These are phyloP conservation scores for Thymus mandschuricus DNA, from an alignment of 257 asterid genomes.

Conservation along the genomic window DNA sequence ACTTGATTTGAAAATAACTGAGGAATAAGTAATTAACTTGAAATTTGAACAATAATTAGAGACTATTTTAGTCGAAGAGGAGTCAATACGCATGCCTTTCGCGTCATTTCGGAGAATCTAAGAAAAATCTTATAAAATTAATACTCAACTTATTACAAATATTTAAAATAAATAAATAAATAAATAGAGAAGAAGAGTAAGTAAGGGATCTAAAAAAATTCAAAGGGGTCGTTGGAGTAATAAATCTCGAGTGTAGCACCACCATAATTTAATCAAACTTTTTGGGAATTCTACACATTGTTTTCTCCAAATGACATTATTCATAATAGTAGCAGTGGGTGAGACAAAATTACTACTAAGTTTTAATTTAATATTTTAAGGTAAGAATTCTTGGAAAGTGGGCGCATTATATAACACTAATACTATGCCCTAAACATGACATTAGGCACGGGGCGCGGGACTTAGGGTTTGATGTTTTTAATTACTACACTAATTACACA, in stretches of 20 bases:
- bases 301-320: neutral
- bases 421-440: slow-evolving; percentile 31
- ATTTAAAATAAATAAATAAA: too few relatives aligned
- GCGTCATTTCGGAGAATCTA: slow-evolving; percentile 3
- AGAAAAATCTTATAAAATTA: slow-evolving; percentile 28
- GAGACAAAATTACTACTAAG: slow-evolving; percentile 30
- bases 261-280: slow-evolving; percentile 29
- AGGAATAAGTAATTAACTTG: too few relatives aligned
- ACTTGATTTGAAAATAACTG: too few relatives aligned
- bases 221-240: slow-evolving; percentile 38
- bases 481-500: too few relatives aligned
- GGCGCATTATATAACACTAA: slow-evolving; percentile 12
- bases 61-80: neutral
- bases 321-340: slow-evolving; percentile 28
- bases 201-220: slow-evolving; percentile 16
- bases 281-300: slow-evolving; percentile 29
- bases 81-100: slow-evolving; percentile 27
- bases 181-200: neutral
- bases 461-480: slow-evolving; percentile 61
- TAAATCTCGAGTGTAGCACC: slow-evolving; percentile 50
- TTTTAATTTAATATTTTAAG: slow-evolving; percentile 14
- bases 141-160: neutral
- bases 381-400: slow-evolving; percentile 38
- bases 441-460: slow-evolving; percentile 93
- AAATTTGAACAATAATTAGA: too few relatives aligned